Base-by-base conservation (phyloP, 1,284 basidiomycete species). In the Pterulicium gracile region DNA sequence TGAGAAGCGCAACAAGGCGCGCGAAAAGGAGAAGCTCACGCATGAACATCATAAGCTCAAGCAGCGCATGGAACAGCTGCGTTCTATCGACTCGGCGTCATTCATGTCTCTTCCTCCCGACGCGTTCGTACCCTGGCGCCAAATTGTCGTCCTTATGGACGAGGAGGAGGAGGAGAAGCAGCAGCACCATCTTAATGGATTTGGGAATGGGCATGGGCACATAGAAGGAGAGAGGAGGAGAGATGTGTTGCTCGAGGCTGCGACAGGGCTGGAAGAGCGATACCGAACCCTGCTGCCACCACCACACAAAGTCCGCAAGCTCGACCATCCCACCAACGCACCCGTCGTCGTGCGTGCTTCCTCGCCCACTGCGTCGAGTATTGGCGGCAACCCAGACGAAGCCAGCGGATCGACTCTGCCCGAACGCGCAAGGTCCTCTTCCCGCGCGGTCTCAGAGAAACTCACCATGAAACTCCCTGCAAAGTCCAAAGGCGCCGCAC, bases 41-140 rank as follows among this genome's bases (percentile, higher is more conserved):
- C 84, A 90, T 52, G 88, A 92, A 57, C 88, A 92, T 52, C 89
- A 92, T 66, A 93, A 92, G 61, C 78, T 96, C 56, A 83, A 85
- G 56, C 80, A 89, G 56, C 78, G 91, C 24, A 87, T 94, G 52
- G 90, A 94, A 41, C 81, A 92, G 58, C 70, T 95, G 49, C 77
- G 75, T 51, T 70, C 66, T 15, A 82, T 88, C 75, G 86, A 90
- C 52, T 61, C 73, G 39, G 62, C 72, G 43, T 77, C 80, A 1
- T 89, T 88, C 61, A 70, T 85, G 27, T 56, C 67, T 21, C 65
- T 86, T 40, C 73, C 80, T 42, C 70, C 73, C 3, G 64, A 72
- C 14, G 67, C 68, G 22, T 84, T 86, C 56, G 65, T 73, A 13
- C 55, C 61, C 17, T 55, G 63, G 2, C 58, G 12, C 22, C 54